Base-by-base conservation (phyloP, 352 stramenopile species). In the Phytopythium boreale region DNA sequence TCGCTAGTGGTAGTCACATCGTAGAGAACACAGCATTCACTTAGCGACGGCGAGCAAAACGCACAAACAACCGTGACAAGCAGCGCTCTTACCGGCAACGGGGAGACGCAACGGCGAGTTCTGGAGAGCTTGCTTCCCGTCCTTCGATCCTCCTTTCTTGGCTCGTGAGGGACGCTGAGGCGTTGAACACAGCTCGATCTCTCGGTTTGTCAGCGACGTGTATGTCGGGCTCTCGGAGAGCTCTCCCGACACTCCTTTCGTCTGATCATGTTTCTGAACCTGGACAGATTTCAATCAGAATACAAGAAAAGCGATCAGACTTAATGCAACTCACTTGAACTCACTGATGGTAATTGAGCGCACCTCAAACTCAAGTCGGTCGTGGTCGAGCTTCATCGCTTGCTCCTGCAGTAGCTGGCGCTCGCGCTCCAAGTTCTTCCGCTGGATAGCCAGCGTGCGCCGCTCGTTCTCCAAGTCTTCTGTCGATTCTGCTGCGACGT, bases 291-390 rank as follows among this genome's bases (percentile, higher is more conserved):
- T 17, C 17, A 62, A 22, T 62, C 46, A 69, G 17, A 70, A 57
- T 55, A 20, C 26, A 61, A n/a, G 8, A 36, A 36, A 36, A 8
- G 46, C 51, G 27, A 22, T 65, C 19, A 43, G 29, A 31, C 29
- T 31, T 52, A 1, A 51, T 24, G 7, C 58, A 14, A 6, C 31
- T 56, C 5, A 15, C 20, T 53, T 58, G 2, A 10, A 19, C 19
- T 36, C 43, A 37, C 63, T 68, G 29, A 56, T 74, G 64, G 64
- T 68, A 24, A 66, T 56, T 26, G 53, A 68, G 27, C 62, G 70
- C 64, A 88, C 79, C 75, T 88, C 79, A 56, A 88, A 84, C 20
- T 71, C 74, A 50, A 88, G 74, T 8, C 77, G 77, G 57, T 88
- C 79, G n/a, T 88, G 75, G 59, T 88, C 79, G 26, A 88, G 73